Evolutionary conservation across 2,329 filamentous ascomycete species (phyloP).

Genomic region (Trichoderma arundinaceum): DNA sequence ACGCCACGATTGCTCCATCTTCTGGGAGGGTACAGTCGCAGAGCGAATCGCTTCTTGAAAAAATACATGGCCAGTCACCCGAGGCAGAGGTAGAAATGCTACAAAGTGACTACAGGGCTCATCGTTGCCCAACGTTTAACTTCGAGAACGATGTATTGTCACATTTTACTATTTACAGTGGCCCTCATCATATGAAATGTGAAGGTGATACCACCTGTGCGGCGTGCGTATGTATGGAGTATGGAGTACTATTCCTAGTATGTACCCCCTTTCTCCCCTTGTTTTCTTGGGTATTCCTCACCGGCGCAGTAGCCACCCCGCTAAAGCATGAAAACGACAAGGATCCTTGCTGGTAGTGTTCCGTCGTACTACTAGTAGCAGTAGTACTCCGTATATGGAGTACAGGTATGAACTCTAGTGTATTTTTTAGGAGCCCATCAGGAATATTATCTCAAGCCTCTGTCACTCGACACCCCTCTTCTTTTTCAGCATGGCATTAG

Average conservation of each 20-base stretch:
- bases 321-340: constrained; percentile 27
- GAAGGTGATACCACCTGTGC: constrained; percentile 7
- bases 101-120: not conserved
- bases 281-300: constrained; percentile 21
- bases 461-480: not conserved
- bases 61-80: not conserved
- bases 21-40: not conserved
- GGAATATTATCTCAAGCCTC: not conserved
- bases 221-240: not conserved
- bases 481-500: constrained; percentile 19
- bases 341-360: constrained; percentile 10
- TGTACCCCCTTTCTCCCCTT: constrained; percentile 22
- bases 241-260: not conserved
- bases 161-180: not conserved
- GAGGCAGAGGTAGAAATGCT: not conserved
- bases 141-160: not conserved
- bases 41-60: not conserved
- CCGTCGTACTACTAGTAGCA: too few relatives aligned
- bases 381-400: not conserved
- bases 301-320: constrained; percentile 14
- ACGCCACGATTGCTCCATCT: constrained; percentile 32
- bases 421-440: constrained; percentile 3
- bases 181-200: constrained; percentile 3
- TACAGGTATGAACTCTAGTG: not conserved
- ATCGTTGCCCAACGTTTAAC: not conserved